phyloP scores from a whole-genome alignment of 2,329 filamentous ascomycete genomes.

The Aspergillus quadricinctus region DNA sequence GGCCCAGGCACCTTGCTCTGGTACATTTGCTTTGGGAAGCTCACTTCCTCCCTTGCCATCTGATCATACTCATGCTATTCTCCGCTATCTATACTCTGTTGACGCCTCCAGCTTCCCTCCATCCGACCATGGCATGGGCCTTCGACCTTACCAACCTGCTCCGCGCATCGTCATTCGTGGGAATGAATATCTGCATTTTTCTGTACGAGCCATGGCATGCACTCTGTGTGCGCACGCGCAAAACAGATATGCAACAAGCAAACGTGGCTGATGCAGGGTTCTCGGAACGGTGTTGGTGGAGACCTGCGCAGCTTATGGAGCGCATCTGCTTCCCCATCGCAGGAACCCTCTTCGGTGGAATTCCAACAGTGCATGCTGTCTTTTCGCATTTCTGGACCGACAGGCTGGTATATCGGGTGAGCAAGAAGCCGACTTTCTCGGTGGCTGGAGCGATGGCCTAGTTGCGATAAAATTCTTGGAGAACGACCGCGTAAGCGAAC shows the following conservation, averaged over 20 bases:
- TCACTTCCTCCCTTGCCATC: slow-evolving; percentile 66
- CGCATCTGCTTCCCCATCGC: slow-evolving; percentile 63
- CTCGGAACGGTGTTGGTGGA: slow-evolving; percentile 53
- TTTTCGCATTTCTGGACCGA: slow-evolving; percentile 67
- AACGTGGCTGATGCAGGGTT: slow-evolving; percentile 60
- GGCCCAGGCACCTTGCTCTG: slow-evolving; percentile 51
- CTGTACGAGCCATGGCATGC: slow-evolving; percentile 66
- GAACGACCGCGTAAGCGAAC: background rate
- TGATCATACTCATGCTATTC: slow-evolving; percentile 59
- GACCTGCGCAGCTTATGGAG: slow-evolving; percentile 58
- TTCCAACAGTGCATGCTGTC: slow-evolving; percentile 64
- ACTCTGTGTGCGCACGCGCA: slow-evolving; percentile 55
- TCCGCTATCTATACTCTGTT: slow-evolving; percentile 58
- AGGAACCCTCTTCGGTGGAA: slow-evolving; percentile 63
- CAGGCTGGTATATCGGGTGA: slow-evolving; percentile 66
- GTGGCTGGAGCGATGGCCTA: background rate
- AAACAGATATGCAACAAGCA: slow-evolving; percentile 63
- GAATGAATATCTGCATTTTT: slow-evolving; percentile 60
- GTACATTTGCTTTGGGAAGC: slow-evolving; percentile 68
- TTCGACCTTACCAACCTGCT: slow-evolving; percentile 58
- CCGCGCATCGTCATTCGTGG: slow-evolving; percentile 58
- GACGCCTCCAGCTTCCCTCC: slow-evolving; percentile 49
- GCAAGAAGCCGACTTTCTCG: slow-evolving; percentile 55
- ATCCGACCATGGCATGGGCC: slow-evolving; percentile 53
- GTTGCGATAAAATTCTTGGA: background rate